These are phyloP conservation scores for Fabrea salina DNA, from an alignment of 169 alveolate genomes.

Conservation along the genomic window DNA sequence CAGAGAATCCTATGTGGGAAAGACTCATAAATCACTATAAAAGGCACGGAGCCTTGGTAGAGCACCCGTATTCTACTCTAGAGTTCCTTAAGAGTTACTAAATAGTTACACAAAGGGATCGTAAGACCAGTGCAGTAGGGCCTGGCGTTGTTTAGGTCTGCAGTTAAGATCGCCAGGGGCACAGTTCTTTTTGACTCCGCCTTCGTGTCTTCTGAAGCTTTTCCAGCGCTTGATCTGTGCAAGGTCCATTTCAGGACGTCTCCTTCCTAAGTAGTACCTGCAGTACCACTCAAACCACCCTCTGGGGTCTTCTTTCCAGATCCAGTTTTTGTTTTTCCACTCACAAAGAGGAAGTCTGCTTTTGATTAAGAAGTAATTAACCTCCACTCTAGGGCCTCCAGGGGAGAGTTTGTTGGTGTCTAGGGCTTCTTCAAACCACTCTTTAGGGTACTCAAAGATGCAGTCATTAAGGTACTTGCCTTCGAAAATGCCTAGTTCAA, in stretches of 20 bases:
- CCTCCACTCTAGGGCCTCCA: not conserved
- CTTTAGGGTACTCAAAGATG: not conserved
- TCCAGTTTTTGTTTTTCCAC: constrained; percentile 3
- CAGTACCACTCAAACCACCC: constrained; percentile 22
- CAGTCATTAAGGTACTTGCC: not conserved
- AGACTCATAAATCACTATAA: not conserved
- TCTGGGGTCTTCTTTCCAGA: not conserved
- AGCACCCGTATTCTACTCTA: too few relatives aligned
- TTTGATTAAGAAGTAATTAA: not conserved
- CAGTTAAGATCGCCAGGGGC: too few relatives aligned
- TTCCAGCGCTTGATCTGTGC: too few relatives aligned
- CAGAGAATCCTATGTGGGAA: not conserved
- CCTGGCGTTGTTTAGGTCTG: too few relatives aligned
- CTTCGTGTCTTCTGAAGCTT: too few relatives aligned
- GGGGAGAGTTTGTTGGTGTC: not conserved
- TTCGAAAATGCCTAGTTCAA: not conserved
- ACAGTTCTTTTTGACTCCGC: too few relatives aligned
- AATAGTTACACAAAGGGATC: too few relatives aligned
- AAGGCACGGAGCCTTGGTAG: too few relatives aligned
- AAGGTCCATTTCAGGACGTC: not conserved
- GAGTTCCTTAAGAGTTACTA: too few relatives aligned
- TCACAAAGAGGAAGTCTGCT: not conserved
- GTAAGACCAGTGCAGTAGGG: too few relatives aligned
- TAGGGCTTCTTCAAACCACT: not conserved
- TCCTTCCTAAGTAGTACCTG: not conserved